These are phyloP conservation scores for Stygiomarasmius scandens DNA, from an alignment of 1,284 basidiomycete genomes.

Conservation along the genomic window DNA sequence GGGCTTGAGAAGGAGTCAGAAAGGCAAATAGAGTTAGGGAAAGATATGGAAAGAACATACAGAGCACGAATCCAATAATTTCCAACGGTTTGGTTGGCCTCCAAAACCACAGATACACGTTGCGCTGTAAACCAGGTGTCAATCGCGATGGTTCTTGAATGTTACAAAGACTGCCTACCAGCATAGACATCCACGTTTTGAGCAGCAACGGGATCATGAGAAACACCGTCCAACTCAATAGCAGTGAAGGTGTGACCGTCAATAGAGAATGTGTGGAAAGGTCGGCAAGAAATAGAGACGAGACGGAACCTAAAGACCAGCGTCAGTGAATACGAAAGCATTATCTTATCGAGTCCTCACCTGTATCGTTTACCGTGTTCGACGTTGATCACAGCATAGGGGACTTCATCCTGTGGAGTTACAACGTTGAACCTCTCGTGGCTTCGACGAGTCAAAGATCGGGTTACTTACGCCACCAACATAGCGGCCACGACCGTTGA, in stretches of 20 bases:
- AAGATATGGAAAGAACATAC: not conserved
- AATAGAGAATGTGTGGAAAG: conserved; percentile 33
- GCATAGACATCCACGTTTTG: conserved; percentile 24
- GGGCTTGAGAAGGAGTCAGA: too few species aligned
- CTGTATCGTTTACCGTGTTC: conserved; percentile 29
- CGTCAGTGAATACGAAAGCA: too few species aligned
- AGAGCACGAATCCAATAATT: conserved; percentile 33
- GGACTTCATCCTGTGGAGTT: not conserved
- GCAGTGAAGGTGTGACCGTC: conserved; percentile 35
- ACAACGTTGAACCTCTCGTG: not conserved
- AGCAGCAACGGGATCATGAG: conserved; percentile 30
- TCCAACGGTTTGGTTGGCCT: conserved; percentile 23
- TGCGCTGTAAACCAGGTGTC: conserved; percentile 21
- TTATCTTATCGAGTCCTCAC: too few species aligned
- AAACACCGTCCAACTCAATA: conserved; percentile 36
- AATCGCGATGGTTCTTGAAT: too few species aligned
- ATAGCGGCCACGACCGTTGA: conserved; percentile 34
- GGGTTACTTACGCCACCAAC: conserved; percentile 17
- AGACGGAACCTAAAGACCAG: conserved; percentile 26
- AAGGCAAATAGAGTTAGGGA: too few species aligned
- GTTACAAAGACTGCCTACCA: conserved; percentile 11
- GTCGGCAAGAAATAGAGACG: conserved; percentile 27
- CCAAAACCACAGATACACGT: conserved; percentile 32
- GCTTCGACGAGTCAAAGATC: not conserved
- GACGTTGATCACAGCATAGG: conserved; percentile 30